These are phyloP conservation scores for Cyclostephanos invisitatus DNA, from an alignment of 108 stramenopile genomes.

Conservation along the genomic window DNA sequence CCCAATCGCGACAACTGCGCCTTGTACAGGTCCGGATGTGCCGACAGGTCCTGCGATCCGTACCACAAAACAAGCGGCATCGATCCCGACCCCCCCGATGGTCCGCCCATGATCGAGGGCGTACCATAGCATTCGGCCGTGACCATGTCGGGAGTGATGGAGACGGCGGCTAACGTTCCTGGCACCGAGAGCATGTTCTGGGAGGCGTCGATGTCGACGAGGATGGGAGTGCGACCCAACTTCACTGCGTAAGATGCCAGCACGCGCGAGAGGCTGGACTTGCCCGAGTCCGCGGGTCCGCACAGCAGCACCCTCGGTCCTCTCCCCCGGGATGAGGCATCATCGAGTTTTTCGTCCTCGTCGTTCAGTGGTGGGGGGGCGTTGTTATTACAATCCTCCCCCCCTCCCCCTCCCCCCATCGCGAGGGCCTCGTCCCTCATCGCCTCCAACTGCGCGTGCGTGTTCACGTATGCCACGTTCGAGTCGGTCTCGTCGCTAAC, in stretches of 20 bases:
- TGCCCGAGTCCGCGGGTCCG: conserved; percentile 83
- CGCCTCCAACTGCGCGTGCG: conserved; percentile 90
- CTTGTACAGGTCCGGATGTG: conserved; percentile 68
- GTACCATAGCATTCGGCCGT: conserved; percentile 65
- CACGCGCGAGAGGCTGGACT: conserved; percentile 69
- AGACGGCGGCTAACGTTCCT: conserved; percentile 71
- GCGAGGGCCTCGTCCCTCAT: conserved; percentile 77
- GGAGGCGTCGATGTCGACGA: conserved; percentile 81
- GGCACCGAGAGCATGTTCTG: conserved; percentile 78
- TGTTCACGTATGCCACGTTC: conserved; percentile 87
- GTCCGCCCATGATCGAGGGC: conserved; percentile 52
- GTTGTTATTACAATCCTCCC: neutral
- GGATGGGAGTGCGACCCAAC: conserved; percentile 77
- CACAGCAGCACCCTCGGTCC: conserved; percentile 84
- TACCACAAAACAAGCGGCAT: conserved; percentile 82
- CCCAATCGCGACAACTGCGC: conserved; percentile 76
- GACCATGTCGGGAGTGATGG: conserved; percentile 57
- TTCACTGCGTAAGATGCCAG: conserved; percentile 83
- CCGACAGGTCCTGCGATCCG: conserved; percentile 55
- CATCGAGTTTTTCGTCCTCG: conserved; percentile 1
- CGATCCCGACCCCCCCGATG: conserved; percentile 9
- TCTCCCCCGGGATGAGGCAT: conserved; percentile 6
- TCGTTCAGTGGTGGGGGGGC: neutral
- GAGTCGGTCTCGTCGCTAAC: conserved; percentile 73
- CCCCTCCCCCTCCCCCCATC: conserved; percentile 18